phyloP scores from a whole-genome alignment of 371 early-diverging fungal species.

The Apophysomyces ossiformis region DNA sequence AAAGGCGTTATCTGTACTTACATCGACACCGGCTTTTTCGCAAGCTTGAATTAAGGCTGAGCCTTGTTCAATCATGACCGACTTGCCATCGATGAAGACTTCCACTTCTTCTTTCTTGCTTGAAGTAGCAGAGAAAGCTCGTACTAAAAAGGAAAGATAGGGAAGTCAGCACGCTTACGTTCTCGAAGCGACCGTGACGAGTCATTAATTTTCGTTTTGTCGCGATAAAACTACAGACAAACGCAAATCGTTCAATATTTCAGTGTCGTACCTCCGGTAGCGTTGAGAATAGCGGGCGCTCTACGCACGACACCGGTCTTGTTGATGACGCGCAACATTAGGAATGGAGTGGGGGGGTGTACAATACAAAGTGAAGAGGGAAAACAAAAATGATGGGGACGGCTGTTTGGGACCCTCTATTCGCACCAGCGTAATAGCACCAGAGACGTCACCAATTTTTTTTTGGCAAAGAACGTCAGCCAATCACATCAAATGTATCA shows the following conservation, averaged over 20 bases:
- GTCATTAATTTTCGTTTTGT: neutral
- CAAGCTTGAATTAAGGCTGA: slow-evolving; percentile 97
- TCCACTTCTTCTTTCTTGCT: slow-evolving; percentile 71
- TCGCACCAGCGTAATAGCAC: too few relatives aligned
- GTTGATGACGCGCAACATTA: slow-evolving; percentile 59
- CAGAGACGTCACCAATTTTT: too few relatives aligned
- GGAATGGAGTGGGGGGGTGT: slow-evolving; percentile 23
- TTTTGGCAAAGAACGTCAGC: too few relatives aligned
- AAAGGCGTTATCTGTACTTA: slow-evolving; percentile 24
- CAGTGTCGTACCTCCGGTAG: slow-evolving; percentile 37
- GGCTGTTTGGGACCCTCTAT: too few relatives aligned
- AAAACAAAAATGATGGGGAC: slow-evolving; percentile 7
- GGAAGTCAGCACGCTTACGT: neutral
- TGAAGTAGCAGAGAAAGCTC: slow-evolving; percentile 60
- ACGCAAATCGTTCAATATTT: neutral
- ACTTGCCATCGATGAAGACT: slow-evolving; percentile 90
- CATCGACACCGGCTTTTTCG: slow-evolving; percentile 85
- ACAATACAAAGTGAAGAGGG: slow-evolving; percentile 32
- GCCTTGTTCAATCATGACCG: slow-evolving; percentile 91
- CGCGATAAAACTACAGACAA: neutral
- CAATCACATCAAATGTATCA: too few relatives aligned
- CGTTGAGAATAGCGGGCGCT: slow-evolving; percentile 48
- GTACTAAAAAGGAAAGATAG: slow-evolving; percentile 34
- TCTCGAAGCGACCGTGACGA: neutral
- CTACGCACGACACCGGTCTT: slow-evolving; percentile 51